A percentile compares a stretch with the other conserved stretches of the same genome.
phyloP scores from a whole-genome alignment of 1,284 basidiomycete species.

The Trichosporon ovoides region DNA sequence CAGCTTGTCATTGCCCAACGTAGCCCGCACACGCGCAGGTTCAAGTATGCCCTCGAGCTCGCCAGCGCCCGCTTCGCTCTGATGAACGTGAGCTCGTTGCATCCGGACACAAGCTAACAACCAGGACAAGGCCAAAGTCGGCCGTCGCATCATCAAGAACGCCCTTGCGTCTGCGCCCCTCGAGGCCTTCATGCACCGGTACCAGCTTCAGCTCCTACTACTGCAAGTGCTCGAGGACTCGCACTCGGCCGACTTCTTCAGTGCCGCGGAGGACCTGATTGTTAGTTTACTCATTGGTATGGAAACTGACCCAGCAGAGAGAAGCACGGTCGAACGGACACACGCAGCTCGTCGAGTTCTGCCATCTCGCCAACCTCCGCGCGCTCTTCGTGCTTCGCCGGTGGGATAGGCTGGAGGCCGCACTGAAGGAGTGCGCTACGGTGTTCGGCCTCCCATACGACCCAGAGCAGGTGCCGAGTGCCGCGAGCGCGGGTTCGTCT shows the following conservation, averaged over 20 bases:
- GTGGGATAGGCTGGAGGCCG: conserved; percentile 31
- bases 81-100: conserved; percentile 19
- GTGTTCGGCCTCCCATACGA: conserved; percentile 6
- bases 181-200: conserved; percentile 25
- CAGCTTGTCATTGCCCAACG: conserved; percentile 24
- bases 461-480: not conserved
- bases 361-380: conserved; percentile 23
- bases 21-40: conserved; percentile 20
- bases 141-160: conserved; percentile 27
- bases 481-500: not conserved
- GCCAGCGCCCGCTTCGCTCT: conserved; percentile 26
- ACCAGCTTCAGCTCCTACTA: conserved; percentile 28
- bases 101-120: not conserved
- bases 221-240: conserved; percentile 23
- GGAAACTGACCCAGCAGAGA: conserved; percentile 15
- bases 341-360: conserved; percentile 24
- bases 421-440: conserved; percentile 18
- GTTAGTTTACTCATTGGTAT: conserved; percentile 15
- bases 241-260: conserved; percentile 23
- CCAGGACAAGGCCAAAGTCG: conserved; percentile 25
- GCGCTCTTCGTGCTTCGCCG: conserved; percentile 29
- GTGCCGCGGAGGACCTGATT: conserved; percentile 22
- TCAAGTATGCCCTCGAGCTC: conserved; percentile 27
- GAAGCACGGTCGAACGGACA: conserved; percentile 24
- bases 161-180: conserved; percentile 10